Base-by-base conservation (phyloP, 257 asterid species). In the Plantago elongata region DNA sequence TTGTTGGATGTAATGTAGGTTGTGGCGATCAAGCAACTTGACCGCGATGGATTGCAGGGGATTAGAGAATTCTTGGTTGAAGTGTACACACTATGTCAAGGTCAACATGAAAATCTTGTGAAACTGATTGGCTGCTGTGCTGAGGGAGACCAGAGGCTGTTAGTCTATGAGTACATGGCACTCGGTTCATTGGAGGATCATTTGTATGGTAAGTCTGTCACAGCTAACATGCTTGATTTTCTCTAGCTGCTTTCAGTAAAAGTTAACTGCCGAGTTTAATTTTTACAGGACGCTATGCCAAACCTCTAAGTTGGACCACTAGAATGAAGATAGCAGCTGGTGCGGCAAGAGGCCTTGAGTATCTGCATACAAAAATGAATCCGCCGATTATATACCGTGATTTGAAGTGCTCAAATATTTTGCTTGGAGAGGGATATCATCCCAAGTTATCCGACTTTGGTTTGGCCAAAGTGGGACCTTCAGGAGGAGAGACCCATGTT, bases 401-500 rank as follows among this genome's bases (percentile, higher is more conserved):
- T 76, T 71, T 89, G 70, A 89, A 89, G 75, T 75, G 89, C 66
- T 80, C 95, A 8, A 89, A 89, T 72, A 89, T 89, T 64, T 70
- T 89, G 73, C 84, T 89, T 13, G 95, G 86, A 45, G 84, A 80
- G 43, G 94, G 71, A 9, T 86, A 72, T 69, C 83, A 80, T 56
- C 75, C 95, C n/a, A 89, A 86, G 57, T 65, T 89, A 45, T 89
- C 97, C n/a, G 97, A 89, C 76, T 89, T 89, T 40, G 97, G 97
- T 15, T 73, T 89, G 71, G 97, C 97, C 42, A 86, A 81, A 75
- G 90, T 77, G 0, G 93, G 93, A 7, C 95, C 97, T 8, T 64
- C 77, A 1, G 97, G 95, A 42, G 97, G 79, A 57, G 74, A 82
- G 67, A 84, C 91, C 38, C 97, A 89, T 65, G 95, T 89, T 56